These are phyloP conservation scores for Cladosporium oxysporum DNA, from an alignment of 2,329 filamentous ascomycete species.

Conservation along the genomic window DNA sequence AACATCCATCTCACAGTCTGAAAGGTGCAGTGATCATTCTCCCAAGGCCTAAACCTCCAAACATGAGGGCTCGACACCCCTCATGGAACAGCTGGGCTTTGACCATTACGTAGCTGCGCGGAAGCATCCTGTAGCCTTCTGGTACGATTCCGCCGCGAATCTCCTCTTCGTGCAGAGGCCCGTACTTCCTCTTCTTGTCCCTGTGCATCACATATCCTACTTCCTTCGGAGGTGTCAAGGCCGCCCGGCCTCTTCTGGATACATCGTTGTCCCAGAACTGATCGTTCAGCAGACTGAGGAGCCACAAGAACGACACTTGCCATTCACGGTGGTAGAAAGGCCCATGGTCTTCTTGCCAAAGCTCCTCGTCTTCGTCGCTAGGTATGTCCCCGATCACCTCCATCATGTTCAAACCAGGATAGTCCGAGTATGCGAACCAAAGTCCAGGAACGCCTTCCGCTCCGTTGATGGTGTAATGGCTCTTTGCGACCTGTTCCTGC, in stretches of 20 bases:
- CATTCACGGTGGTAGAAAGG: constrained; percentile 1
- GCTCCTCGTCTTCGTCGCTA: background rate
- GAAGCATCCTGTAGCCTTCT: background rate
- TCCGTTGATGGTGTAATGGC: background rate
- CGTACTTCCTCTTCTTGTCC: background rate
- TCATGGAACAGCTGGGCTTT: background rate
- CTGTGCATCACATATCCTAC: background rate
- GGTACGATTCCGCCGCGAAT: background rate
- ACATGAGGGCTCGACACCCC: background rate
- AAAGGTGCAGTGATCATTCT: background rate
- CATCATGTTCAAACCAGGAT: background rate
- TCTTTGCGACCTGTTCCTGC: background rate
- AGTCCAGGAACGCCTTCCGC: background rate
- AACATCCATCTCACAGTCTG: background rate
- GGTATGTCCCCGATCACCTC: background rate
- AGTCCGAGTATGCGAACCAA: background rate
- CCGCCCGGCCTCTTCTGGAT: background rate
- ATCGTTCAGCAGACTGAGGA: background rate
- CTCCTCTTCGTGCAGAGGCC: background rate
- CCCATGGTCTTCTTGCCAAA: background rate
- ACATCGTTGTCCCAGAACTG: background rate
- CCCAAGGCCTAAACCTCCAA: background rate
- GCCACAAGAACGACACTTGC: background rate
- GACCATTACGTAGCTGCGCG: background rate
- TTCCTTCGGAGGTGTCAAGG: background rate